Base-by-base conservation (phyloP, 345 rosid species). In the Salix arbutifolia region DNA sequence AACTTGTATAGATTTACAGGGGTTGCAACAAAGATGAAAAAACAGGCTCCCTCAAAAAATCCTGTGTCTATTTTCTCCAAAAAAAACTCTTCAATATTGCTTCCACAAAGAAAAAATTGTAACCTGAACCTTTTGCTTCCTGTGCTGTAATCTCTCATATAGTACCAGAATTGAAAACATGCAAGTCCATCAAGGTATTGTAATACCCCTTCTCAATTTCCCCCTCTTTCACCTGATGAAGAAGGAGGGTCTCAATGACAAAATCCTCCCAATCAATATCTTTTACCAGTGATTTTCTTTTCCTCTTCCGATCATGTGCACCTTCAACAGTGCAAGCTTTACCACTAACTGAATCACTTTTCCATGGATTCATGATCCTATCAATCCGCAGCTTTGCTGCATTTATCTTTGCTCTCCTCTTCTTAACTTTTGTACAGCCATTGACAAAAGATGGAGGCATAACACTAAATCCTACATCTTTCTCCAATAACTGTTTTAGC, bases 211-310 rank as follows among this genome's bases (percentile, higher is more conserved):
- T 89, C 86, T 89, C 92, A 21, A 95, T 90, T 77, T 95, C 97
- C 82, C 87, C 90, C 56, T 89, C 96, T 13, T 90, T 85, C 78
- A 90, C 97, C 76, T 66, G 80, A 79, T 89, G 92, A 53, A 93
- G 86, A 50, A 91, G 87, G 28, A 93, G 90, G 60, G 92, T 86
- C 83, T 95, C 97, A 25, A 95, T 90, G n/a, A 95, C 76, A 72
- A 91, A 83, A 83, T 91, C 98, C 72, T 93, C 97, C 97, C 94
- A 91, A 83, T 89, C 94, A 74, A 91, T 78, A n/a, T 77, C 89
- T 72, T 53, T 69, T 11, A 17, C 80, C 53, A 2, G 72, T 66
- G 80, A 83, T 64, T 90, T 85, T 78, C 78, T 88, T 85, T 86
- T 88, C 81, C 81, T 88, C 74, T 86, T 80, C 70, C 76, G 74